Base-by-base conservation (phyloP, 1,284 basidiomycete species). In the Leccinum fallax region DNA sequence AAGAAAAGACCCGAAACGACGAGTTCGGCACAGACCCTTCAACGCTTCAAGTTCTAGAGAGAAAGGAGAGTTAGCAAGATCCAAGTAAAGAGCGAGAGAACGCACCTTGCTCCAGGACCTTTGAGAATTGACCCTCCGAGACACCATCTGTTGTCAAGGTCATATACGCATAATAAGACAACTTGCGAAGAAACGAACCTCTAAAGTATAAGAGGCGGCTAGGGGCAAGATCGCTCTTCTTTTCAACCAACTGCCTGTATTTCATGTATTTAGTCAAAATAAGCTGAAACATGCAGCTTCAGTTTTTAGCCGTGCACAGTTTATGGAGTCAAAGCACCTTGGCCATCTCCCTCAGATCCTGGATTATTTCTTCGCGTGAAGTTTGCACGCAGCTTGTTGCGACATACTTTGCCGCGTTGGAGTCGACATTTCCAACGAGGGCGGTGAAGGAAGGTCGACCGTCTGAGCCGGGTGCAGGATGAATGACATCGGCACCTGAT, bases 391-490 rank as follows among this genome's bases (percentile, higher is more conserved):
- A 80, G 55, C 81, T 85, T 46, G 83, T 85, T 38, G 81, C 80
- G 21, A 81, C 70, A 61, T 80, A 84, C 71, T 80, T 81, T 0
- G 86, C 85, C 0, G 81, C 82, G 63, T 86, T 81, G 0, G 83
- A 84, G 71, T 93, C 90, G 40, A 92, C 84, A 64, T 86, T 92
- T 28, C 81, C 89, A 8, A 93, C 91, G 0, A 93, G 76, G 2
- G 90, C 80, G 0, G 90, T 87, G 71, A 90, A 92, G 0, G 92
- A 93, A 0, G 90, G 92, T 4, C 85, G 83, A 13, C 85, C 87
- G 13, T 83, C 83, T 0, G 87, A 84, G 10, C 90, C 90, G 19
- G 90, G 89, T 6, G 89, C 82, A 9, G 91, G 90, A 70, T 93
- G 90, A 30, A 90, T 88, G 43, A 90, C 89, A 73, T 93, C 89